A percentile compares a stretch with the other conserved stretches of the same genome.
Evolutionary conservation across 441 rosid genomes (phyloP).

Genomic region (Populus tomentosa): DNA sequence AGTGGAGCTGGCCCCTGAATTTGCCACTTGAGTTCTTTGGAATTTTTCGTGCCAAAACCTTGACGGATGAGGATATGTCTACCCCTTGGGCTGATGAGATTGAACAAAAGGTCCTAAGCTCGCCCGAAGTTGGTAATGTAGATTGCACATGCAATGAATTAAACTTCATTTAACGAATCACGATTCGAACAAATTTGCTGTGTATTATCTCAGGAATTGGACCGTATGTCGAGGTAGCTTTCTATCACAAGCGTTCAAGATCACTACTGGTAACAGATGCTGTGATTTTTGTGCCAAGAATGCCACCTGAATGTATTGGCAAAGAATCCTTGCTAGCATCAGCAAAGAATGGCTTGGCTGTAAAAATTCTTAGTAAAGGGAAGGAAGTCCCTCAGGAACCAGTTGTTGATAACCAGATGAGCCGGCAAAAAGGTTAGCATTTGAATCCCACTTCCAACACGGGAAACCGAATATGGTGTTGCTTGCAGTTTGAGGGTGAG

Average conservation of each 20-base stretch:
- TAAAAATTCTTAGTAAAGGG: constrained; percentile 88
- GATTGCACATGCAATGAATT: constrained; percentile 13
- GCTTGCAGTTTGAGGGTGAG: constrained; percentile 9
- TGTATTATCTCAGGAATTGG: constrained; percentile 65
- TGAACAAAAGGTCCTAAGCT: constrained; percentile 87
- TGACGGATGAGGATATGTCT: constrained; percentile 64
- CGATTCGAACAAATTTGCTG: neutral
- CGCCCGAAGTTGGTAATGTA: constrained; percentile 90
- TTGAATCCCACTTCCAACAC: constrained; percentile 1
- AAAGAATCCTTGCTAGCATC: constrained; percentile 77
- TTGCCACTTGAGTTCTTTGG: constrained; percentile 93
- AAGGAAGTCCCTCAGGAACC: constrained; percentile 81
- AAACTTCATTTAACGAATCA: constrained; percentile 10
- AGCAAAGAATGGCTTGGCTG: constrained; percentile 93
- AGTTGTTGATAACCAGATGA: constrained; percentile 62
- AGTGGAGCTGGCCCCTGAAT: constrained; percentile 98
- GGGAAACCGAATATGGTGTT: neutral
- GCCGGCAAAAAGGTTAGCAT: constrained; percentile 69
- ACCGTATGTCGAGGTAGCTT: constrained; percentile 92
- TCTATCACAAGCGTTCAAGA: constrained; percentile 84
- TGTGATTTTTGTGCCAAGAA: constrained; percentile 75
- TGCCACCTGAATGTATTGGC: constrained; percentile 81
- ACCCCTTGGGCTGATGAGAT: constrained; percentile 92
- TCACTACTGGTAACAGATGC: constrained; percentile 88
- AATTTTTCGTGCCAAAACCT: constrained; percentile 75